Conservation (phyloP, 305 asterid genomes). For the Fraxinus nigra region DNA sequence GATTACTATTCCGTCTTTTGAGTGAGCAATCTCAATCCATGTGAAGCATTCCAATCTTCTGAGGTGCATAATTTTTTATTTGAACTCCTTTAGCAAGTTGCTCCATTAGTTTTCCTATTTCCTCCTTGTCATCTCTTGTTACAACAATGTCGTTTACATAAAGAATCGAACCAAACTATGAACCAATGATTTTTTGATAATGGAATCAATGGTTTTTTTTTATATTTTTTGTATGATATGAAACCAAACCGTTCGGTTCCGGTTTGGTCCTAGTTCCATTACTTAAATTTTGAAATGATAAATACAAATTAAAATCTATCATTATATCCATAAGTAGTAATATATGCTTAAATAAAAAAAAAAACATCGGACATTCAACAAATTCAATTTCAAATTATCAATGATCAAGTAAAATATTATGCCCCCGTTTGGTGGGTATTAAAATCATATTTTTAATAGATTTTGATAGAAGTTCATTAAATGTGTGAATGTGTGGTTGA, state of each 20-base stretch:
- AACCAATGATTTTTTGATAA: not conserved
- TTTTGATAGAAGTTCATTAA: not conserved
- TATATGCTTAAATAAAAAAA: not conserved
- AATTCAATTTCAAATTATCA: not conserved
- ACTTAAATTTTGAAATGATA: not conserved
- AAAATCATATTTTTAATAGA: no score
- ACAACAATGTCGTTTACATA: not conserved
- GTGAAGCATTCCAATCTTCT: not conserved
- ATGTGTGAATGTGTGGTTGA: not conserved
- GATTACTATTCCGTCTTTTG: not conserved
- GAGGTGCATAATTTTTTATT: not conserved
- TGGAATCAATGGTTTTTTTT: not conserved
- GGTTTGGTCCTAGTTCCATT: not conserved
- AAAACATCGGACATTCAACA: not conserved
- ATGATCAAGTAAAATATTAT: no score
- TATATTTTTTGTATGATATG: not conserved
- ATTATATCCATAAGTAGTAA: not conserved
- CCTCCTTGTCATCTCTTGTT: not conserved
- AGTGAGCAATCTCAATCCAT: not conserved
- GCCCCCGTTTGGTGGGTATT: not conserved
- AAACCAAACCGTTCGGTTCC: not conserved
- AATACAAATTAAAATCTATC: no score
- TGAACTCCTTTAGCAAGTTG: not conserved
- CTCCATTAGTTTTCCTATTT: not conserved
- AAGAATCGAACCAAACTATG: not conserved